Evolutionary conservation across 2,329 filamentous ascomycete species (phyloP).

Genomic region (Nothomitra cinnamomea): DNA sequence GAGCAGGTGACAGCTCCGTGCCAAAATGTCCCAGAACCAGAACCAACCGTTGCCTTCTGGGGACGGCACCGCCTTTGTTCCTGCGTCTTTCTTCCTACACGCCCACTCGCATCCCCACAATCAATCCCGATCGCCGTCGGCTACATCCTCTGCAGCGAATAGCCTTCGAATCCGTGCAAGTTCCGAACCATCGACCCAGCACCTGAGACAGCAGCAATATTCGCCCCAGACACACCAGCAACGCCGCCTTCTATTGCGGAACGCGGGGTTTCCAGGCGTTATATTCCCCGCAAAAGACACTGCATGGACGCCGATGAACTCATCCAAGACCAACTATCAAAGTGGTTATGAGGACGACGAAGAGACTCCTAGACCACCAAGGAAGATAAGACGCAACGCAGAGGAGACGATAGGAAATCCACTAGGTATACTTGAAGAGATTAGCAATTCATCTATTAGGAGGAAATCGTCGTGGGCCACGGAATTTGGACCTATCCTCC

Average conservation of each 20-base stretch:
- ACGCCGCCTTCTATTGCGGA: background rate
- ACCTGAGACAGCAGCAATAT: background rate
- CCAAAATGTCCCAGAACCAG: background rate
- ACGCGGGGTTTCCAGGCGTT: background rate
- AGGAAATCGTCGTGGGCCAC: background rate
- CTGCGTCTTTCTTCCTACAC: background rate
- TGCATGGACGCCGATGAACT: background rate
- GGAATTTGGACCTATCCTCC: background rate
- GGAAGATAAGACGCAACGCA: background rate
- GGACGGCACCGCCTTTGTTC: background rate
- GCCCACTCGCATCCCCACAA: too few relatives aligned
- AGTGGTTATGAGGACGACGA: background rate
- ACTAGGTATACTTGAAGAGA: conserved; percentile 1
- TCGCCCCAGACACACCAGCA: background rate
- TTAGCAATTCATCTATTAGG: background rate
- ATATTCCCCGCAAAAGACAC: background rate
- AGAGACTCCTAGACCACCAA: background rate
- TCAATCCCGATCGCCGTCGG: background rate
- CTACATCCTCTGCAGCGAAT: background rate
- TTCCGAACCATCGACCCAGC: background rate
- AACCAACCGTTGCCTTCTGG: background rate
- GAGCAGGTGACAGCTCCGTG: background rate
- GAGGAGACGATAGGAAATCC: background rate
- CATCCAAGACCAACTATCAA: background rate
- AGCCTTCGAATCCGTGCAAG: background rate